Evolutionary conservation across 169 alveolate species (phyloP).

Genomic region (Plasmodium yoelii): DNA sequence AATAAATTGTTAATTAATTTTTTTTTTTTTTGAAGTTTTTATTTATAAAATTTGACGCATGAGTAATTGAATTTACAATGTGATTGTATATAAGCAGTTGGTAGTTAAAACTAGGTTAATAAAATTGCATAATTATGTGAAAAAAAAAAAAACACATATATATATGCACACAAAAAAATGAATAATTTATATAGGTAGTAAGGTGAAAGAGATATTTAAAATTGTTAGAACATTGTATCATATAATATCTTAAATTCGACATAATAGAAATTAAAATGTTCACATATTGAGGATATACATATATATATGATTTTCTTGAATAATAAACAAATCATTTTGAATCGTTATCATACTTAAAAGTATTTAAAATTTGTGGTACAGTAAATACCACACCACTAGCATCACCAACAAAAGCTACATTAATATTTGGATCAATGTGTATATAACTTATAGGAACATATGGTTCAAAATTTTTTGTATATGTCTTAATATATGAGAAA

Average conservation of each 20-base stretch:
- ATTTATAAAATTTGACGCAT: no score
- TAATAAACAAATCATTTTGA: background rate
- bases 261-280: background rate
- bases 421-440: conserved; percentile 53
- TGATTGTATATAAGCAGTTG: no score
- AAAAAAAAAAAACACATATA: no score
- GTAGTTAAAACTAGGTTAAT: no score
- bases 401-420: conserved; percentile 72
- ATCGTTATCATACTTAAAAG: conserved; percentile 29
- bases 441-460: conserved; percentile 62
- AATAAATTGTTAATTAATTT: no score
- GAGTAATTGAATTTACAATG: no score
- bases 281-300: background rate
- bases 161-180: no score
- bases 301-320: background rate
- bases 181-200: no score
- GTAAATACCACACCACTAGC: conserved; percentile 76
- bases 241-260: background rate
- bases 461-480: conserved; percentile 63
- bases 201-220: no score
- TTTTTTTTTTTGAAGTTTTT: no score
- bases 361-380: conserved; percentile 44
- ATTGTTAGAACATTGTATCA: no score
- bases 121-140: no score
- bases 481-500: conserved; percentile 51